Base-by-base conservation (phyloP, 257 asterid genomes). In the Scutellaria barbata region DNA sequence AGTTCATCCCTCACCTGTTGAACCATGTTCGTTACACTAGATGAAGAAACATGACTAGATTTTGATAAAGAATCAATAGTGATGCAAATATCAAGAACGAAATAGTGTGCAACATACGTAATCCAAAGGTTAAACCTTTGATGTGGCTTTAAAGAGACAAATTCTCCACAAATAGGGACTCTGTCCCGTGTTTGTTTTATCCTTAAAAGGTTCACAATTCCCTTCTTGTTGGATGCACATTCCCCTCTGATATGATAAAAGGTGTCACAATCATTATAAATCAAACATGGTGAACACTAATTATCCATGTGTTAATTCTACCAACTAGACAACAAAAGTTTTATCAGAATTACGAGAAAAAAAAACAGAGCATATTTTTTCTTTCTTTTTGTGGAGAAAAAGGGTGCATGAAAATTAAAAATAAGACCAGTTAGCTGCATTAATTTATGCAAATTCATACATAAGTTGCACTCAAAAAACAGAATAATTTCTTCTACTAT, bases 1-100 rank as follows among this genome's bases (percentile, higher is more conserved):
- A 92, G 66, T 69, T 90, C 96, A 64, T 90, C 98, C 77, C 95
- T 82, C 57, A 88, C 98, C 96, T 89, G 77, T 41, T 59, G 56
- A 52, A n/a, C 14, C 4, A 41, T 17, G 63, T 40, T 11, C 37
- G 40, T 18, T 11, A 11, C 35, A 53, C 37, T 43, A 46, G 16
- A 35, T 22, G 48, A 30, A 37, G 20, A 48, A 43, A 3, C 0
- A 30, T 30, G 3, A 5, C 35, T 30, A 30, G 35, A 30, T 1
- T 30, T 30, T 30, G 35, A 30, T 30, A 30, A 30, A 30, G 35
- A 5, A 30, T 30, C 35, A 30, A 3, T 30, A 30, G 35, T 3
- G 35, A 30, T 30, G 3, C 35, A 30, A 30, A 30, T 30, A 30
- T 30, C 35, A 2, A 30, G 35, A 30, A 30, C 35, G 35, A 20